These are phyloP conservation scores for Lachnellula subtilissima DNA, from an alignment of 2,329 filamentous ascomycete species.

Conservation along the genomic window DNA sequence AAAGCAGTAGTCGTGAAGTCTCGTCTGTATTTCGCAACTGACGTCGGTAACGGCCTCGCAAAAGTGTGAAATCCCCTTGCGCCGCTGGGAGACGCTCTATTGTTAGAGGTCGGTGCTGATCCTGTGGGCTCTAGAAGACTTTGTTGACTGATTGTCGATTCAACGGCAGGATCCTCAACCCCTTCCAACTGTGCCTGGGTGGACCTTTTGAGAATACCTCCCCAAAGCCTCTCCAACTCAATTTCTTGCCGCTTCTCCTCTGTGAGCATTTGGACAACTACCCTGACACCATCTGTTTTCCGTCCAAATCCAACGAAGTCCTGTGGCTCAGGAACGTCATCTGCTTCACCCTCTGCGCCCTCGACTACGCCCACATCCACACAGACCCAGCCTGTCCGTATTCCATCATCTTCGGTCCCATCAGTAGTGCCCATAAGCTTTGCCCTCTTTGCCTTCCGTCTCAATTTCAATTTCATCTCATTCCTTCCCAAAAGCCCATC, in stretches of 20 bases:
- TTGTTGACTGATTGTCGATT: background rate
- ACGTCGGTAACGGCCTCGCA: background rate
- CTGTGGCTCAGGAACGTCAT: conserved; percentile 42
- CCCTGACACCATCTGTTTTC: conserved; percentile 48
- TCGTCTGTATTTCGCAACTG: background rate
- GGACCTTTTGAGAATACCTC: conserved; percentile 18
- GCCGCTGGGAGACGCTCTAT: background rate
- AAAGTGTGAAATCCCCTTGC: background rate
- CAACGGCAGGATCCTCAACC: conserved; percentile 6
- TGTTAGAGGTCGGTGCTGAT: background rate
- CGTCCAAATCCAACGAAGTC: conserved; percentile 74
- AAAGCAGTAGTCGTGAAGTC: background rate
- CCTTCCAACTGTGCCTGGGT: background rate
- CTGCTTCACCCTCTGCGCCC: conserved; percentile 39
- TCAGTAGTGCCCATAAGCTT: conserved; percentile 71
- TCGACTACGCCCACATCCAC: conserved; percentile 76
- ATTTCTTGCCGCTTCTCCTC: conserved; percentile 64
- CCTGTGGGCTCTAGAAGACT: background rate
- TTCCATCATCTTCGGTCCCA: conserved; percentile 70
- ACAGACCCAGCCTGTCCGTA: conserved; percentile 93
- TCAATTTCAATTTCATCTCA: conserved; percentile 82
- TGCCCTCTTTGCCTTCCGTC: conserved; percentile 73
- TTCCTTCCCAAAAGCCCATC: conserved; percentile 87
- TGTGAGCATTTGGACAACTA: conserved; percentile 69
- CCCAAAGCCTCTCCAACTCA: conserved; percentile 61